Evolutionary conservation across 2,329 filamentous ascomycete species (phyloP).

Genomic region (Alternaria sp.): DNA sequence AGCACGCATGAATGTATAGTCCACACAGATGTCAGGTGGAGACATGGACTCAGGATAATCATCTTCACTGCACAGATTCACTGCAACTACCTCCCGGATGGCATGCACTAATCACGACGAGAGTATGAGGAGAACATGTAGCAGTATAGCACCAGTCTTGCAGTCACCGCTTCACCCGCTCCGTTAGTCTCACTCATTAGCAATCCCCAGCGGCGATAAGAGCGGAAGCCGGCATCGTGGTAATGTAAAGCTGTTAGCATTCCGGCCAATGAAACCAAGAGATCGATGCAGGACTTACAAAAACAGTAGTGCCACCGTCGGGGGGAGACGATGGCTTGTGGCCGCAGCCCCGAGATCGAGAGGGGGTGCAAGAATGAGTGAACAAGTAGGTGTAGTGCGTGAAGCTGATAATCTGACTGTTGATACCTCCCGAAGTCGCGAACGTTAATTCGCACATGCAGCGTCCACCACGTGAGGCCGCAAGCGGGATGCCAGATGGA

Average conservation of each 20-base stretch:
- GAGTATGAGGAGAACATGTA: background rate
- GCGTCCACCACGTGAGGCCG: too few relatives aligned
- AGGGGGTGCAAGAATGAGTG: background rate
- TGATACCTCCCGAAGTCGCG: background rate
- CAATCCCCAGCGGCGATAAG: background rate
- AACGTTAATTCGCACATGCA: background rate
- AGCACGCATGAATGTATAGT: accelerated
- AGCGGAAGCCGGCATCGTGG: background rate
- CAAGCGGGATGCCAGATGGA: too few relatives aligned
- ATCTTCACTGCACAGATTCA: background rate
- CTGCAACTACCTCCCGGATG: background rate
- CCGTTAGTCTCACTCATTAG: background rate
- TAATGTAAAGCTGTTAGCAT: background rate
- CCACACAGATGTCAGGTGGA: background rate
- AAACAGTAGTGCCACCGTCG: background rate
- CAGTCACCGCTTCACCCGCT: background rate
- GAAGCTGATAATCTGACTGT: too few relatives aligned
- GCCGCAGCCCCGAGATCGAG: background rate
- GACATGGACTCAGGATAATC: accelerated
- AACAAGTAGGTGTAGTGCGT: too few relatives aligned
- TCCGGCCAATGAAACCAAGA: too few relatives aligned
- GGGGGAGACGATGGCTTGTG: too few relatives aligned
- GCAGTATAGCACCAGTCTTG: background rate
- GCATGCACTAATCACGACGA: background rate
- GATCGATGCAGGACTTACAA: too few relatives aligned